Percentiles rank a stretch among this genome's conserved stretches.
phyloP scores from a whole-genome alignment of 352 stramenopile species.

The Pythium brachiatum region DNA sequence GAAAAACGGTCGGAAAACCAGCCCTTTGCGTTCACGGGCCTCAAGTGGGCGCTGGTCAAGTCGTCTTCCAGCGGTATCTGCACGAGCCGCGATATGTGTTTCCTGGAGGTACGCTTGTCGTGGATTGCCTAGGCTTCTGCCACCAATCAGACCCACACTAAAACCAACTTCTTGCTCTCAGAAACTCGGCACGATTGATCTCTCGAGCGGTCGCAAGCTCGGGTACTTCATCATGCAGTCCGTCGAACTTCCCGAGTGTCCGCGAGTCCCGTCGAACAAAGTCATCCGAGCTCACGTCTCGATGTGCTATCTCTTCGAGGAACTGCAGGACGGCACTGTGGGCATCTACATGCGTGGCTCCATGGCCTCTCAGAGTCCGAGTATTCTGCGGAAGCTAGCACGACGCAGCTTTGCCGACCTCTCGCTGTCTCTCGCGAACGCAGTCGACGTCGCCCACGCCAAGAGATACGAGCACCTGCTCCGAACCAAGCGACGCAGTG shows the following conservation, averaged over 20 bases:
- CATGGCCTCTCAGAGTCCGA: slow-evolving; percentile 7
- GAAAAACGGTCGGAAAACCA: slow-evolving; percentile 9
- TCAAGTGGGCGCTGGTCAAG: slow-evolving; percentile 25
- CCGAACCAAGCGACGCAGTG: not conserved
- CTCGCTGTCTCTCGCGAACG: slow-evolving; percentile 7
- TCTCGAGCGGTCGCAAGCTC: slow-evolving; percentile 18
- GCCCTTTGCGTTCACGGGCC: slow-evolving; percentile 20
- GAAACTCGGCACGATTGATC: slow-evolving; percentile 22
- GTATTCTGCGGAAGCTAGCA: slow-evolving; percentile 13
- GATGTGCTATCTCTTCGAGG: slow-evolving; percentile 29
- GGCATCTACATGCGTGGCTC: slow-evolving; percentile 26
- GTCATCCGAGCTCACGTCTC: slow-evolving; percentile 11
- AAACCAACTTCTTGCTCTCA: too few species aligned
- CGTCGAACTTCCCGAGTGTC: slow-evolving; percentile 23
- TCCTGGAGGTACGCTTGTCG: slow-evolving; percentile 17
- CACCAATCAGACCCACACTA: too few species aligned
- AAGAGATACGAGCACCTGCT: slow-evolving; percentile 19
- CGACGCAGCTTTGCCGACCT: slow-evolving; percentile 21
- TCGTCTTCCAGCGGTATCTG: slow-evolving; percentile 17
- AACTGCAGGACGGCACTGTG: slow-evolving; percentile 17
- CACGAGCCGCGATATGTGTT: slow-evolving; percentile 21
- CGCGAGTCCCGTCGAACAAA: not conserved
- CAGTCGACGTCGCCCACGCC: slow-evolving; percentile 7
- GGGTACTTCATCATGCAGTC: slow-evolving; percentile 26
- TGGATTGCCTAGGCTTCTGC: too few species aligned